Evolutionary conservation across 2,329 filamentous ascomycete genomes (phyloP).

Genomic region (Colletotrichum truncatum): DNA sequence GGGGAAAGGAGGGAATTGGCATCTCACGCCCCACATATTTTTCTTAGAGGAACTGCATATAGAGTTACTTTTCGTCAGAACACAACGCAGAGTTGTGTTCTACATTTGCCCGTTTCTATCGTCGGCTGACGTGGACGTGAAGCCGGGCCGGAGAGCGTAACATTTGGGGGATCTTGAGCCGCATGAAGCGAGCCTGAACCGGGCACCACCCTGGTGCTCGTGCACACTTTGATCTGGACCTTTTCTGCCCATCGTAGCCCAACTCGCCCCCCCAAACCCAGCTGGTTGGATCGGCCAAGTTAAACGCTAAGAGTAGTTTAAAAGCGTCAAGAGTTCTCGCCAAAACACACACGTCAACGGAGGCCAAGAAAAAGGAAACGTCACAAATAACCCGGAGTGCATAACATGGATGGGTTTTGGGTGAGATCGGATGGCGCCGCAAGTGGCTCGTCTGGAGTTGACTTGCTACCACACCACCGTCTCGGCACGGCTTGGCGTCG

Average conservation of each 20-base stretch:
- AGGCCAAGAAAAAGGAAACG: neutral
- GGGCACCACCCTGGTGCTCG: slow-evolving; percentile 1
- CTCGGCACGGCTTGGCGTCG: slow-evolving; percentile 28
- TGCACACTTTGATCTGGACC: neutral
- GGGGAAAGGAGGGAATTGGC: slow-evolving; percentile 9
- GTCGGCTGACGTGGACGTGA: slow-evolving; percentile 6
- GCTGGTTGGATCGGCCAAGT: neutral
- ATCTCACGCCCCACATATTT: neutral
- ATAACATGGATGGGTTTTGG: slow-evolving; percentile 9
- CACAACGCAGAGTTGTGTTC: neutral
- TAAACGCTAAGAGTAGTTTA: neutral
- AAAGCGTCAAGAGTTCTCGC: neutral
- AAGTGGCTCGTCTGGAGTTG: slow-evolving; percentile 10
- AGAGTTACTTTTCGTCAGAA: slow-evolving; percentile 2
- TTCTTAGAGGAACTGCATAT: neutral
- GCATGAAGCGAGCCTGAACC: neutral
- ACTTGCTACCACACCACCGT: slow-evolving; percentile 18
- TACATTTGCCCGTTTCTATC: neutral
- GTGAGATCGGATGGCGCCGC: slow-evolving; percentile 18
- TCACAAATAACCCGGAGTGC: neutral
- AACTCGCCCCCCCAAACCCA: neutral
- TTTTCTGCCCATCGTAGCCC: neutral
- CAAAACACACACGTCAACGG: slow-evolving; percentile 1
- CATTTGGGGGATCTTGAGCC: neutral
- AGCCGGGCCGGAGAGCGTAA: slow-evolving; percentile 8